phyloP scores from a whole-genome alignment of 140 eudicot species.

The Oenanthe javanica region DNA sequence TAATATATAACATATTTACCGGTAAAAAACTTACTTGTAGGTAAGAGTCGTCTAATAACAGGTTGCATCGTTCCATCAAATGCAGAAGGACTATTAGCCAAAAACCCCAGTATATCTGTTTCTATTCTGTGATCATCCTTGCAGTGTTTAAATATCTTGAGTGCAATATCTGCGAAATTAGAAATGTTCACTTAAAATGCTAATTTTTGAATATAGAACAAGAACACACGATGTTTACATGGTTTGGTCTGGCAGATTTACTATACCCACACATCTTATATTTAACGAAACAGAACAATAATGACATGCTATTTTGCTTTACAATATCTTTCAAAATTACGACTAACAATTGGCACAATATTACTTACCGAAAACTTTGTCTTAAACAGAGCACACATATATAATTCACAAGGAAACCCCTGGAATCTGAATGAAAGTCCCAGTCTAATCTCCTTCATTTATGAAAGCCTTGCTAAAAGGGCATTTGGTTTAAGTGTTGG shows the following conservation, averaged over 20 bases:
- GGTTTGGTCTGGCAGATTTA: background rate
- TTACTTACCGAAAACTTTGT: background rate
- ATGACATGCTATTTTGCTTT: background rate
- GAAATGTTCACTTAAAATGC: background rate
- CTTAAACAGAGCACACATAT: background rate
- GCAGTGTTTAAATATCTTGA: constrained; percentile 9
- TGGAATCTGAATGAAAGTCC: background rate
- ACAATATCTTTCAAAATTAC: background rate
- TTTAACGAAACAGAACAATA: background rate
- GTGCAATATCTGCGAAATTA: constrained; percentile 19
- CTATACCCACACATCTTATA: background rate
- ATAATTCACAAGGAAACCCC: background rate
- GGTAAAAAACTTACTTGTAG: background rate
- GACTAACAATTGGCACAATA: background rate
- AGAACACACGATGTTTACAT: background rate
- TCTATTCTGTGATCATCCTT: background rate
- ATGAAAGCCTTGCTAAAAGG: background rate
- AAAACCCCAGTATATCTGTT: constrained; percentile 8
- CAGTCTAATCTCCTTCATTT: background rate
- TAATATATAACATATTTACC: background rate
- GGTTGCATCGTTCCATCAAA: constrained; percentile 2
- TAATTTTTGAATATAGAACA: background rate
- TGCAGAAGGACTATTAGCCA: constrained; percentile 20
- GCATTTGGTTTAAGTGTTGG: background rate
- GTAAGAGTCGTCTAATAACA: constrained; percentile 6